These are phyloP conservation scores for Globisporangium solare DNA, from an alignment of 352 stramenopile genomes.

Conservation along the genomic window DNA sequence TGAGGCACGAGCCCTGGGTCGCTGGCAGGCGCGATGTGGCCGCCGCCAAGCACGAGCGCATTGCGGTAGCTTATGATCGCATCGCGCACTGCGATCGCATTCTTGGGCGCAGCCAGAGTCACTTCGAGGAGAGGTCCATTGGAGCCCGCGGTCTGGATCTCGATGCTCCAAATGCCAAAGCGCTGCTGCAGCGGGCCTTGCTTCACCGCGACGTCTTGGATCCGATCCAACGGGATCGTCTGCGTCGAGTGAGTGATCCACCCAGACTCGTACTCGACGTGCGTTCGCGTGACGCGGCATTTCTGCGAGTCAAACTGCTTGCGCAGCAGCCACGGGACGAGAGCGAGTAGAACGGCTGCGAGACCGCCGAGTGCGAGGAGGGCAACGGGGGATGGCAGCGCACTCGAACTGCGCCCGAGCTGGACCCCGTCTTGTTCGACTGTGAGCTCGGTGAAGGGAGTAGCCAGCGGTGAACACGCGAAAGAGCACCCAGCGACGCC, in stretches of 20 bases:
- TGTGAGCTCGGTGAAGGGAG: not conserved
- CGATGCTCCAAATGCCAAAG: slow-evolving; percentile 25
- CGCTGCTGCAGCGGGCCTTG: slow-evolving; percentile 31
- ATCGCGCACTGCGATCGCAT: slow-evolving; percentile 28
- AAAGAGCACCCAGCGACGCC: not conserved
- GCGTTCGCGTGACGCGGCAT: slow-evolving; percentile 26
- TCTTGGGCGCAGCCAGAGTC: slow-evolving; percentile 18
- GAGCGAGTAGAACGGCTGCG: not conserved
- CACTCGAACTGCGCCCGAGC: not conserved
- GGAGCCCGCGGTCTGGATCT: slow-evolving; percentile 31
- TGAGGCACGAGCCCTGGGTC: not conserved
- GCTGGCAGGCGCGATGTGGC: not conserved
- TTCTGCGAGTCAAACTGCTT: slow-evolving; percentile 31
- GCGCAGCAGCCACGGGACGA: slow-evolving; percentile 5
- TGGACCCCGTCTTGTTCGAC: not conserved
- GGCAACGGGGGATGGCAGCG: not conserved
- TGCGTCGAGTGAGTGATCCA: slow-evolving; percentile 37
- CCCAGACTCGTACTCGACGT: slow-evolving; percentile 27
- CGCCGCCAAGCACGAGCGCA: slow-evolving; percentile 18
- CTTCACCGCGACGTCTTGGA: slow-evolving; percentile 37
- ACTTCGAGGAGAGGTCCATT: slow-evolving; percentile 21
- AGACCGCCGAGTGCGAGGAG: not conserved
- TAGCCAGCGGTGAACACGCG: too few species aligned
- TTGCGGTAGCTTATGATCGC: slow-evolving; percentile 36
- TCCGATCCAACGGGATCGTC: slow-evolving; percentile 34